Evolutionary conservation across 2,329 filamentous ascomycete species (phyloP).

Genomic region (Coniella vitis): DNA sequence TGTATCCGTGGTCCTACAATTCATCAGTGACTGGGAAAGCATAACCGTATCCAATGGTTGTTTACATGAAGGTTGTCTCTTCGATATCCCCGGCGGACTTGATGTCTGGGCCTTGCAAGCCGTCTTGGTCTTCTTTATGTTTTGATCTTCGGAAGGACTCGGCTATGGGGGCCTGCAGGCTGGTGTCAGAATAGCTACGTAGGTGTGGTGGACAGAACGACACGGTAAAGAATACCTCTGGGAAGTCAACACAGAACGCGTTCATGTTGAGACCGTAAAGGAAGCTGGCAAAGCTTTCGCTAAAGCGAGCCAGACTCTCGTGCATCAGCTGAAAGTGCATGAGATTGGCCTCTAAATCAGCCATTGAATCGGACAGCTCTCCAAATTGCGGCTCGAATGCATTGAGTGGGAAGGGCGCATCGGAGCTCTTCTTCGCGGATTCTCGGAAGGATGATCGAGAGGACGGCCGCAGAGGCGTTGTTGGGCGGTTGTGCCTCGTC

Average conservation of each 20-base stretch:
- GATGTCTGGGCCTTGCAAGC: conserved; percentile 21
- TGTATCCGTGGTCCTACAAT: conserved; percentile 73
- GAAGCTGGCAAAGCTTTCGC: conserved; percentile 92
- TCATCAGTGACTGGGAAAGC: conserved; percentile 7
- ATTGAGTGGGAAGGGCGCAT: conserved; percentile 64
- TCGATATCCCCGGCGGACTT: conserved; percentile 34
- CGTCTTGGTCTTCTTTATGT: conserved; percentile 44
- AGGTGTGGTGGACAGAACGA: background rate
- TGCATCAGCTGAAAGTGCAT: conserved; percentile 97
- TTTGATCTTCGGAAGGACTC: conserved; percentile 72
- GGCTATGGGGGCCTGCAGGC: conserved; percentile 62
- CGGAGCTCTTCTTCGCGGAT: conserved; percentile 52
- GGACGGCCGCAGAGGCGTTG: conserved; percentile 83
- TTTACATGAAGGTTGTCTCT: conserved; percentile 85
- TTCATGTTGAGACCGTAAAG: conserved; percentile 98
- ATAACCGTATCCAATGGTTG: conserved; percentile 11
- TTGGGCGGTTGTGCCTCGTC: conserved; percentile 66
- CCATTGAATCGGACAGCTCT: conserved; percentile 88
- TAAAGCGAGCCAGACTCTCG: conserved; percentile 86
- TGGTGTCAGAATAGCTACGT: background rate
- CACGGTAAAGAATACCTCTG: conserved; percentile 57
- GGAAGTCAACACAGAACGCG: conserved; percentile 96
- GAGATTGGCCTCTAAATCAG: conserved; percentile 93
- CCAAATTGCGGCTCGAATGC: conserved; percentile 84
- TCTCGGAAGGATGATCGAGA: conserved; percentile 85